A percentile compares a stretch with the other conserved stretches of the same genome.
Conservation (phyloP, 768 basidiomycete species). For the Cystobasidium ongulense region DNA sequence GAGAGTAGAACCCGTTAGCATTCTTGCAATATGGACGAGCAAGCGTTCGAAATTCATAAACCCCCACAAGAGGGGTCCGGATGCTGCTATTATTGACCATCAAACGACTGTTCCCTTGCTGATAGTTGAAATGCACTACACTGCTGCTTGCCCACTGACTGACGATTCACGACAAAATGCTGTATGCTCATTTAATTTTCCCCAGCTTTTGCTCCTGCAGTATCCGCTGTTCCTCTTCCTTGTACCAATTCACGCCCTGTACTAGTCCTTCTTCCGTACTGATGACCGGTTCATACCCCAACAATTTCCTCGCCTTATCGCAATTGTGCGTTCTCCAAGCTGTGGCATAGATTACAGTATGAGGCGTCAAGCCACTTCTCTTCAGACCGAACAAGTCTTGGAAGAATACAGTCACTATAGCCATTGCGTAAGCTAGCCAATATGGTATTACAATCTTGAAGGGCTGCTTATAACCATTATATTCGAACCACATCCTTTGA, state of each 20-base stretch:
- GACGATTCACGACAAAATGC: not conserved
- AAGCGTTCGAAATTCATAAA: too few species aligned
- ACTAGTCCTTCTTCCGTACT: conserved; percentile 79
- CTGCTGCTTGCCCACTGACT: too few species aligned
- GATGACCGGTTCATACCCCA: conserved; percentile 87
- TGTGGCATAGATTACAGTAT: conserved; percentile 73
- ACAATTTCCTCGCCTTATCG: conserved; percentile 75
- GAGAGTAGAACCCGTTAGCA: too few species aligned
- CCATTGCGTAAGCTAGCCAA: conserved; percentile 53
- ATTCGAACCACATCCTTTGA: conserved; percentile 65
- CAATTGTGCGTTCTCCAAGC: conserved; percentile 81
- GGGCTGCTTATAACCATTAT: conserved; percentile 45
- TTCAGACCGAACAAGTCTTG: conserved; percentile 61
- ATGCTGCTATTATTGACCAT: too few species aligned
- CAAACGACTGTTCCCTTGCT: too few species aligned
- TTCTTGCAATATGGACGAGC: too few species aligned
- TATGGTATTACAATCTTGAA: conserved; percentile 32
- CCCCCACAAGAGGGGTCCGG: too few species aligned
- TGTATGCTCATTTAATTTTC: not conserved
- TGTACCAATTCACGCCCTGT: conserved; percentile 53
- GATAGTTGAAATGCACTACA: too few species aligned
- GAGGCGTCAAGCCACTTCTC: conserved; percentile 75
- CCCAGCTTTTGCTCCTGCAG: not conserved
- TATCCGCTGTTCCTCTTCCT: conserved; percentile 1
- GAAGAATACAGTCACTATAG: conserved; percentile 64